These are phyloP conservation scores for Pseudonitzschia pungens DNA, from an alignment of 108 stramenopile species.

Conservation along the genomic window DNA sequence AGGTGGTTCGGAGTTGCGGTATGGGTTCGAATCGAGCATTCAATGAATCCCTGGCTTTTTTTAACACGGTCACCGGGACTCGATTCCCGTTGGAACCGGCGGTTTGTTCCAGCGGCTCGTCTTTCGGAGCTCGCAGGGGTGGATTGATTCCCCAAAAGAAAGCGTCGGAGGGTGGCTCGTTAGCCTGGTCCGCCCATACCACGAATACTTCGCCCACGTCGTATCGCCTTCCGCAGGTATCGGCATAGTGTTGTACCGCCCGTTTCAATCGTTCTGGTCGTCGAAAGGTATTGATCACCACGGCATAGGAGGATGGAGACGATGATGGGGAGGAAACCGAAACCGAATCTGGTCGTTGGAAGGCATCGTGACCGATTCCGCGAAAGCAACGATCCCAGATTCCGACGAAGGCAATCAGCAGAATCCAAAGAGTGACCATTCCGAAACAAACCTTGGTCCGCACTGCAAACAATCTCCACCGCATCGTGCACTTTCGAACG, in stretches of 20 bases:
- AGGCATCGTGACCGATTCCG: conserved; percentile 4
- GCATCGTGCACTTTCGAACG: conserved; percentile 5
- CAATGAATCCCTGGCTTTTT: conserved; percentile 47
- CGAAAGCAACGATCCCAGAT: conserved; percentile 26
- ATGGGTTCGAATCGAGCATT: conserved; percentile 65
- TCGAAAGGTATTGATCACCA: conserved; percentile 63
- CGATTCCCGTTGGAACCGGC: conserved; percentile 13
- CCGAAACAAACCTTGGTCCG: neutral
- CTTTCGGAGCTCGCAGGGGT: neutral
- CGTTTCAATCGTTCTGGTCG: conserved; percentile 43
- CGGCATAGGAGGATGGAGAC: conserved; percentile 36
- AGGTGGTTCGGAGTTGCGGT: conserved; percentile 29
- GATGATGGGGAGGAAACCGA: neutral
- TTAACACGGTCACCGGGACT: conserved; percentile 34
- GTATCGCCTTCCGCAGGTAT: conserved; percentile 36
- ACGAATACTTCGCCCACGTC: conserved; percentile 52
- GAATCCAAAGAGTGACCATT: neutral
- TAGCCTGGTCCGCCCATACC: conserved; percentile 51
- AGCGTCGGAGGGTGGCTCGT: conserved; percentile 17
- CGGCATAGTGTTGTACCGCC: conserved; percentile 56
- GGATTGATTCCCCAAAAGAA: conserved; percentile 27
- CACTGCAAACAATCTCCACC: neutral
- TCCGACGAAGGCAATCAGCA: neutral
- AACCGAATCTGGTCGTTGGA: neutral
- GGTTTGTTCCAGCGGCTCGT: neutral